Conservation (phyloP, 495 filamentous ascomycete genomes). For the Extremus antarcticus region DNA sequence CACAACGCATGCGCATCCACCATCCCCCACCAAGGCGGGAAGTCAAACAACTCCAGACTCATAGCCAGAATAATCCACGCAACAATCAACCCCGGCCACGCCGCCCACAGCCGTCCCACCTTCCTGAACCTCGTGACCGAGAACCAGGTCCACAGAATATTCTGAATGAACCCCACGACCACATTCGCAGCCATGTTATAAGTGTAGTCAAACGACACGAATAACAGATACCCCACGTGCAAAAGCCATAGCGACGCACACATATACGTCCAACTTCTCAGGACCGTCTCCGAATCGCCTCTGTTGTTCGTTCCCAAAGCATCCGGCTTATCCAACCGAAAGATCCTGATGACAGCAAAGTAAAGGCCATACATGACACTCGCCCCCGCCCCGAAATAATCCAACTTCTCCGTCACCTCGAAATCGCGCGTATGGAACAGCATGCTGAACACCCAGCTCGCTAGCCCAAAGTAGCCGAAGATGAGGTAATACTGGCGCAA, state of each 20-base stretch:
- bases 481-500: constrained; percentile 68
- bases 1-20: constrained; percentile 93
- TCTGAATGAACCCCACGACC: constrained; percentile 65
- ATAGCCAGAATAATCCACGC: constrained; percentile 87
- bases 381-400: constrained; percentile 92
- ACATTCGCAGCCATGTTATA: constrained; percentile 98
- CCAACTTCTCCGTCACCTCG: constrained; percentile 73
- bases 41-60: constrained; percentile 91
- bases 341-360: constrained; percentile 67
- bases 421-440: constrained; percentile 90
- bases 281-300: constrained; percentile 33
- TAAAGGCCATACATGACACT: constrained; percentile 85
- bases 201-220: constrained; percentile 83
- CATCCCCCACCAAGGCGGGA: constrained; percentile 70
- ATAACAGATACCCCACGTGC: constrained; percentile 75
- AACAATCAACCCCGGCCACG: constrained; percentile 87
- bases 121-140: constrained; percentile 63
- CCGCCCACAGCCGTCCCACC: constrained; percentile 61
- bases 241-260: constrained; percentile 60
- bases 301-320: constrained; percentile 34
- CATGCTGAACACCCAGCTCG: constrained; percentile 77
- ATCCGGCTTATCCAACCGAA: constrained; percentile 60
- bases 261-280: constrained; percentile 61
- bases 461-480: constrained; percentile 72
- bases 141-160: constrained; percentile 77